phyloP scores from a whole-genome alignment of 495 filamentous ascomycete genomes.

The Hypoxylon trugodes region DNA sequence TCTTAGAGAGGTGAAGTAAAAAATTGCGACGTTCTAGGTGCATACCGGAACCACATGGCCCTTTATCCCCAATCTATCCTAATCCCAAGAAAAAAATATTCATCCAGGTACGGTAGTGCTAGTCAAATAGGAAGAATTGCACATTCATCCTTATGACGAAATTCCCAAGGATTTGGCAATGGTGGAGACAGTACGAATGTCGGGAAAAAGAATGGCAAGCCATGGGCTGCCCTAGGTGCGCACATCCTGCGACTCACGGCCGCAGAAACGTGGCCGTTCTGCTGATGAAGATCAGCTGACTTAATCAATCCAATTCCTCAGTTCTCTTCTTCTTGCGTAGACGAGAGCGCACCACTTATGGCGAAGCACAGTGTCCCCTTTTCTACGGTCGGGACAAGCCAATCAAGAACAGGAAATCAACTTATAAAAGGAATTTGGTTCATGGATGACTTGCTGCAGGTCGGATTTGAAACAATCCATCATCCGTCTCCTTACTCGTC shows the following conservation, averaged over 20 bases:
- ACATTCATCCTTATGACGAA: conserved; percentile 21
- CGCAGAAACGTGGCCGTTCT: conserved; percentile 26
- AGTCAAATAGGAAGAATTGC: conserved; percentile 7
- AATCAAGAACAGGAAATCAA: conserved; percentile 5
- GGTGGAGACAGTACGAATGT: conserved; percentile 26
- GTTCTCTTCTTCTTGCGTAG: conserved; percentile 4
- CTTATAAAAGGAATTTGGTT: conserved; percentile 6
- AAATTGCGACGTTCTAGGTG: conserved; percentile 14
- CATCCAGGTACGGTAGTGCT: neutral
- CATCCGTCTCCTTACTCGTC: conserved; percentile 14
- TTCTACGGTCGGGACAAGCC: neutral
- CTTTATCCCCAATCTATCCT: conserved; percentile 24
- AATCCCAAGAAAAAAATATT: conserved; percentile 6
- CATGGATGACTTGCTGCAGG: conserved; percentile 2
- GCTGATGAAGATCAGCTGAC: too few relatives aligned
- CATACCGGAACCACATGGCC: conserved; percentile 21
- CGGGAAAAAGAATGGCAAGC: conserved; percentile 26
- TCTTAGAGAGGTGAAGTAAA: neutral
- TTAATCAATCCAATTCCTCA: conserved; percentile 17
- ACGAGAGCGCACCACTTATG: neutral
- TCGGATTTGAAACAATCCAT: conserved; percentile 8
- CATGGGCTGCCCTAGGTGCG: neutral
- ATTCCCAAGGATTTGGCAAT: conserved; percentile 35
- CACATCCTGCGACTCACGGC: conserved; percentile 21
- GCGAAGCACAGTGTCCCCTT: neutral